Evolutionary conservation across 108 stramenopile genomes (phyloP).

Genomic region (Skeletonema menzelii): DNA sequence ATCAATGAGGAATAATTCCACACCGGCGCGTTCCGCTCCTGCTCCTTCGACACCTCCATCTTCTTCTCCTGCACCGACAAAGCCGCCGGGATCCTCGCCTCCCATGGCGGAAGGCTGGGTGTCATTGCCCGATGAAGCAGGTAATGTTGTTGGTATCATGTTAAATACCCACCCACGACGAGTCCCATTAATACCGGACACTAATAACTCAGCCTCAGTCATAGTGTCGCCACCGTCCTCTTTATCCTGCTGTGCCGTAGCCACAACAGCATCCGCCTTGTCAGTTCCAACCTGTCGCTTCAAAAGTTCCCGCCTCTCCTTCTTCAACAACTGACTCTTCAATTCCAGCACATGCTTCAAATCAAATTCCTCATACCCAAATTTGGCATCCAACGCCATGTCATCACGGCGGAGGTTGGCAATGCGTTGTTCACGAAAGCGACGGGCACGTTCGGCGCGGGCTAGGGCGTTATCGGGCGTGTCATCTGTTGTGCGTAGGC

Average conservation of each 20-base stretch:
- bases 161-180: conserved; percentile 91
- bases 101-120: conserved; percentile 5
- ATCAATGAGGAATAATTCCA: conserved; percentile 92
- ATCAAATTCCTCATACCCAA: conserved; percentile 64
- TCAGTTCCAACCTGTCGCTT: background rate
- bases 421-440: conserved; percentile 45
- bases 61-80: conserved; percentile 26
- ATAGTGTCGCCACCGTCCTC: conserved; percentile 43
- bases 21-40: conserved; percentile 65
- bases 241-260: background rate
- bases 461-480: conserved; percentile 24
- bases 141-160: conserved; percentile 87
- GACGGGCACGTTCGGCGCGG: conserved; percentile 12
- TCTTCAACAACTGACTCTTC: background rate
- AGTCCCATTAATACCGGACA: conserved; percentile 14
- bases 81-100: background rate
- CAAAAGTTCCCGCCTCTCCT: conserved; percentile 11
- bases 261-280: conserved; percentile 4
- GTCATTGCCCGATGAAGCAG: conserved; percentile 13
- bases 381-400: conserved; percentile 54
- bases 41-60: conserved; percentile 21
- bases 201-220: conserved; percentile 40
- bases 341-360: conserved; percentile 19
- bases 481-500: conserved; percentile 19
- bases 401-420: conserved; percentile 38